Evolutionary conservation across 2,329 filamentous ascomycete genomes (phyloP), one percentile per base, ranked within the genome.

Genomic region (Lizonia empirigonia): DNA sequence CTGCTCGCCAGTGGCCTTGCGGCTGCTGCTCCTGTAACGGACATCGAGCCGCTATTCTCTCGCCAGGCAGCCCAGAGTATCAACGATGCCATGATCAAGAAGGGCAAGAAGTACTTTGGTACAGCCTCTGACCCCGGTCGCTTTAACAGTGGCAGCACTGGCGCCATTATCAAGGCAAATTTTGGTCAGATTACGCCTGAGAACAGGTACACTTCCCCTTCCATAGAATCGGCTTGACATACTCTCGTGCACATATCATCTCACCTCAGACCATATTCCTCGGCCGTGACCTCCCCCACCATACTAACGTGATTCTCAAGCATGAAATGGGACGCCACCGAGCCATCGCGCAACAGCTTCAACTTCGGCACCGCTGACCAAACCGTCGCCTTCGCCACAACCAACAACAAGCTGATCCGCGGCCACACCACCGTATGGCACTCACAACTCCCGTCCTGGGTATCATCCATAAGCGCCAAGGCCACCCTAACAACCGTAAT

Each of bases 381-480:
- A 64, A 77, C 86, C 7, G 82, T 65, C 20, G 83, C 77, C 59
- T 88, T 84, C 61, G 73, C 69, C 15, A 75, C 72, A n/a, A 78
- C 82, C 12, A 85, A 87, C 69, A 77, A 78, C 67, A 82, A 85
- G 73, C 70, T 80, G 4, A 74, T 87, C 58, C 83, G 86, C 55
- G 85, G 86, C 6, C 86, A 89, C 72, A 88, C 84, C 1, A 80
- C 87, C 5, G 76, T 85, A 44, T 89, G 85, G 86, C 80, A 88
- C 75, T 73, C 68, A 5, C 73, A 78, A 64, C 65, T 78, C 2
- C 75, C 77, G 5, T 60, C 72, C 39, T 88, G 83, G 84, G 86
- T 90, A 50, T 78, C 71, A 47, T 72, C 75, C 26, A 82, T 86
- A 65, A 75, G 63, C 12, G 80, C 85, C 67, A 78, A 77, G 55